Evolutionary conservation across 2,329 filamentous ascomycete species (phyloP).

Genomic region (Epichloe aotearoae): DNA sequence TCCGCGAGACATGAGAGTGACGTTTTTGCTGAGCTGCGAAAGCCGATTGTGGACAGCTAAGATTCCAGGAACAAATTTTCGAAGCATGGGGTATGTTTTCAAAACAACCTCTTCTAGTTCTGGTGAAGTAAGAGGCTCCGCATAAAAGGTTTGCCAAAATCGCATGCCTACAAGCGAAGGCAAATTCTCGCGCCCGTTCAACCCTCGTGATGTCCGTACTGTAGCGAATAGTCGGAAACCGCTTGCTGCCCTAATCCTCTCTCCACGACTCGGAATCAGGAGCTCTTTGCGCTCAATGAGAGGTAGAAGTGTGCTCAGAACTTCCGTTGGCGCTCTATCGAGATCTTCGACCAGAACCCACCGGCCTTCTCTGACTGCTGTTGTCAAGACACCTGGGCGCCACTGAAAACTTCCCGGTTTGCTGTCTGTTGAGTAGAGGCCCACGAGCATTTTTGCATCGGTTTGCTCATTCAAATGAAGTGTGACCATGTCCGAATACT

Average conservation of each 20-base stretch:
- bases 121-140: conserved; percentile 48
- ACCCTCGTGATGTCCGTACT: conserved; percentile 61
- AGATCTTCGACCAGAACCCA: conserved; percentile 98
- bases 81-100: conserved; percentile 56
- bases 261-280: conserved; percentile 76
- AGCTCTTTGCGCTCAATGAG: conserved; percentile 88
- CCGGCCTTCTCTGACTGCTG: conserved; percentile 81
- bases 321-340: conserved; percentile 85
- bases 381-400: conserved; percentile 85
- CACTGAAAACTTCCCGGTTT: conserved; percentile 84
- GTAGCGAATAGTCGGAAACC: conserved; percentile 90
- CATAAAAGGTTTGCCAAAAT: conserved; percentile 69
- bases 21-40: conserved; percentile 35
- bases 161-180: conserved; percentile 70
- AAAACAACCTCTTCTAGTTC: conserved; percentile 67
- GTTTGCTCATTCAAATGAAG: conserved; percentile 96
- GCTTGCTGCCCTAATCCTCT: conserved; percentile 67
- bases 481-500: conserved; percentile 74
- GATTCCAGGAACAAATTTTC: conserved; percentile 45
- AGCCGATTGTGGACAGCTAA: conserved; percentile 45
- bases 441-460: conserved; percentile 90
- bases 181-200: conserved; percentile 51
- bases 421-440: conserved; percentile 81
- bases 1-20: conserved; percentile 17
- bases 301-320: conserved; percentile 83